phyloP scores from a whole-genome alignment of 78 protist species.

The Pelomyxa schiedti region DNA sequence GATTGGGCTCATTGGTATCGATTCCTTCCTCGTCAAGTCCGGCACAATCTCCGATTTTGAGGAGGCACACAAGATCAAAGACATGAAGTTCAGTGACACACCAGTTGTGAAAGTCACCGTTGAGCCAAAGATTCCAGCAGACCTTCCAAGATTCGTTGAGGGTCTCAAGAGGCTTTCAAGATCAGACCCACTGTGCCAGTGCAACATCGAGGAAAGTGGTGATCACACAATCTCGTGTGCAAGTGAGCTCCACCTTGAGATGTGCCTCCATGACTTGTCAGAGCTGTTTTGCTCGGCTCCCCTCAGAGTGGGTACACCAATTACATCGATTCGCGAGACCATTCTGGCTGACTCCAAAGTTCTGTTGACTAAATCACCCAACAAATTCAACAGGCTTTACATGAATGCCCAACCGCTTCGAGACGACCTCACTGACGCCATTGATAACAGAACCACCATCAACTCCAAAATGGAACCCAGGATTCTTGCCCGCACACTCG shows the following conservation, averaged over 20 bases:
- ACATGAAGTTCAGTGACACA: constrained; percentile 20
- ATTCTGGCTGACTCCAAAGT: not conserved
- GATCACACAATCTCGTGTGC: constrained; percentile 38
- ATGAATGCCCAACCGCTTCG: constrained; percentile 35
- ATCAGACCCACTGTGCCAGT: not conserved
- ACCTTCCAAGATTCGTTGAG: constrained; percentile 45
- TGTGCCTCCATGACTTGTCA: constrained; percentile 13
- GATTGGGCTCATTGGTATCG: constrained; percentile 57
- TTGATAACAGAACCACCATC: constrained; percentile 16
- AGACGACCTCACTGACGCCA: not conserved
- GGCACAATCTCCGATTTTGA: constrained; percentile 26
- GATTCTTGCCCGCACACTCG: not conserved
- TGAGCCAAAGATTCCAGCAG: not conserved
- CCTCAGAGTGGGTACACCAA: constrained; percentile 4
- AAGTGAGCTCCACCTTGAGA: constrained; percentile 51
- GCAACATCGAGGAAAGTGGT: constrained; percentile 17
- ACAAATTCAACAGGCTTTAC: constrained; percentile 55
- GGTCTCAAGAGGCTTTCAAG: constrained; percentile 65
- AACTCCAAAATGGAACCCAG: not conserved
- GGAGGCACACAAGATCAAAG: not conserved
- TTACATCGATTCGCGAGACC: constrained; percentile 34
- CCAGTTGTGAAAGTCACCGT: constrained; percentile 70
- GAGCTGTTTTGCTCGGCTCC: not conserved
- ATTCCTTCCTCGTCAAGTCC: constrained; percentile 30
- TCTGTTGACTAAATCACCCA: constrained; percentile 34